Evolutionary conservation across 352 stramenopile genomes (phyloP).

Genomic region (Phytophthora idaei): DNA sequence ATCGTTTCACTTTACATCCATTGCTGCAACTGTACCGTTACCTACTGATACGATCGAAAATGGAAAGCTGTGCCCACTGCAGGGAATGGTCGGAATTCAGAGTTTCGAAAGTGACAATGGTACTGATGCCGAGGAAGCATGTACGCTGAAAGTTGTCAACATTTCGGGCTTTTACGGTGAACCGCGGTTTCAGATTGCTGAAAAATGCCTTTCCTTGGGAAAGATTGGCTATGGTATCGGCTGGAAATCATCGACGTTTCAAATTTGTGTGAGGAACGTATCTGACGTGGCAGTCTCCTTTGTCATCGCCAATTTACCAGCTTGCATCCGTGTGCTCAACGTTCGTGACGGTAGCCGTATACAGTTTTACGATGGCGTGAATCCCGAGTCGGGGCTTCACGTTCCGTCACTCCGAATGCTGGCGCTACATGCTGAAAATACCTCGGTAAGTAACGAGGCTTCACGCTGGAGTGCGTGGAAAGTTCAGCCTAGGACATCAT

Average conservation of each 20-base stretch:
- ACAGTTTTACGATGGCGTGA: conserved; percentile 26
- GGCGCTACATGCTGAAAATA: conserved; percentile 45
- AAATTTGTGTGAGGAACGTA: conserved; percentile 67
- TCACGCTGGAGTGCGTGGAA: conserved; percentile 49
- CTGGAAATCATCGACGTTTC: conserved; percentile 75
- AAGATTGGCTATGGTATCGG: conserved; percentile 86
- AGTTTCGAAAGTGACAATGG: conserved; percentile 45
- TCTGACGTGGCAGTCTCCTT: conserved; percentile 72
- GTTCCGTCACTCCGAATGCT: conserved; percentile 54
- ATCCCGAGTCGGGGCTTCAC: conserved; percentile 11
- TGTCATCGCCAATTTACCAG: conserved; percentile 58
- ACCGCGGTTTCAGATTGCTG: conserved; percentile 54
- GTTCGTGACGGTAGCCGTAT: conserved; percentile 42
- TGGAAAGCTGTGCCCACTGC: conserved; percentile 62
- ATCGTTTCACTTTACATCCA: conserved; percentile 73
- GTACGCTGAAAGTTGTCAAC: conserved; percentile 70
- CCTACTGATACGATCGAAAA: conserved; percentile 59
- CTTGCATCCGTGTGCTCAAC: conserved; percentile 56
- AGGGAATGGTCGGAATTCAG: conserved; percentile 79
- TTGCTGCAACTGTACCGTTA: conserved; percentile 59
- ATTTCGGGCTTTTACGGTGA: conserved; percentile 71
- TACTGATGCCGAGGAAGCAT: conserved; percentile 41
- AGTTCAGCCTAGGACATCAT: conserved; percentile 49
- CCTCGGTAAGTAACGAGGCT: conserved; percentile 5
- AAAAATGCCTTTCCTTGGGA: conserved; percentile 64